A percentile compares a stretch with the other conserved stretches of the same genome.
These are phyloP conservation scores for Coemansia sp. DNA, from an alignment of 192 early-diverging fungal species.

Conservation along the genomic window DNA sequence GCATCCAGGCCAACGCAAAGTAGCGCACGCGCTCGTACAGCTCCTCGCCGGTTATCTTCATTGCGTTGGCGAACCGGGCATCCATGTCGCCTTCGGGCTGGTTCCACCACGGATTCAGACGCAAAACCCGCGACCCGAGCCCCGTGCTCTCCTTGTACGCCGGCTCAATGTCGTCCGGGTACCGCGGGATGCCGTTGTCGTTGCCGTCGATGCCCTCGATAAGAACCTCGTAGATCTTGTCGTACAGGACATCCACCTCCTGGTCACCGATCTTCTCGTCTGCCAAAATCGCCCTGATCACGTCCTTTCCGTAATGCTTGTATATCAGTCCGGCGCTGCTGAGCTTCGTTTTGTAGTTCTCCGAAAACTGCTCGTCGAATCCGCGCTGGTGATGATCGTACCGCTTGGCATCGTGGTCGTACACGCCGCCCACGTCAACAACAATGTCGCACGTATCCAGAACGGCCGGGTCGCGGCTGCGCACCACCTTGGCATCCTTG, in stretches of 20 bases:
- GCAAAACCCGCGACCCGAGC: slow-evolving; percentile 76
- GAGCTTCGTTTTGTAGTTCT: slow-evolving; percentile 78
- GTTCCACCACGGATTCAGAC: slow-evolving; percentile 96
- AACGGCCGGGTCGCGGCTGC: slow-evolving; percentile 80
- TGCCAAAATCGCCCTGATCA: slow-evolving; percentile 58
- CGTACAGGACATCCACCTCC: slow-evolving; percentile 69
- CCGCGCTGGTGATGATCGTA: slow-evolving; percentile 97
- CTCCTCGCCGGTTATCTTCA: slow-evolving; percentile 78
- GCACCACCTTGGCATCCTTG: slow-evolving; percentile 68
- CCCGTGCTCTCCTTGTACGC: slow-evolving; percentile 82
- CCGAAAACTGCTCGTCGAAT: slow-evolving; percentile 84
- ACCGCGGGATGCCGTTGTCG: slow-evolving; percentile 93
- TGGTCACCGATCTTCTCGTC: slow-evolving; percentile 44
- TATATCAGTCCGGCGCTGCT: slow-evolving; percentile 95
- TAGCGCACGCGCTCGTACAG: slow-evolving; percentile 69
- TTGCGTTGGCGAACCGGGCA: slow-evolving; percentile 65
- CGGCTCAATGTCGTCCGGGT: slow-evolving; percentile 76
- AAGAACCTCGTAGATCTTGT: slow-evolving; percentile 83
- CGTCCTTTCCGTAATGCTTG: slow-evolving; percentile 93
- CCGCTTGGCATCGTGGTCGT: slow-evolving; percentile 70
- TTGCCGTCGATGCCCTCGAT: slow-evolving; percentile 80
- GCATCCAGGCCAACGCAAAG: slow-evolving; percentile 80
- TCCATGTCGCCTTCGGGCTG: slow-evolving; percentile 76
- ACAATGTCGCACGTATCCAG: slow-evolving; percentile 81
- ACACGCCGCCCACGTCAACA: slow-evolving; percentile 94